Base-by-base conservation (phyloP, 2,329 filamentous ascomycete species). In the Pyrenophora tritici-repentis region DNA sequence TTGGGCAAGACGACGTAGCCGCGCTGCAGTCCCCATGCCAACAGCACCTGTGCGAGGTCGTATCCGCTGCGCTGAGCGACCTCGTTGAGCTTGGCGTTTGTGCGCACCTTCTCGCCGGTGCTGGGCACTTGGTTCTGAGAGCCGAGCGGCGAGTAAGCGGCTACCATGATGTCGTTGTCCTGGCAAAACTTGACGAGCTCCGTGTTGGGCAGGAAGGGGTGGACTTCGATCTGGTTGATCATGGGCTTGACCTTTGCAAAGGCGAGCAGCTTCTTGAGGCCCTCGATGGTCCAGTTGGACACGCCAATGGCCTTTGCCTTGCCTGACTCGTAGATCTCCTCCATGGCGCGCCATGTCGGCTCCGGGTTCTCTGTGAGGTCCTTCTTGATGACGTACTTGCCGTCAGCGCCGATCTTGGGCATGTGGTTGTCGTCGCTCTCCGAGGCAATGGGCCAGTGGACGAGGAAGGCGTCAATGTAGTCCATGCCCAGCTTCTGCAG, bases 21-120 rank as follows among this genome's bases (percentile, higher is more conserved):
- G 75, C 90, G 90, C 76, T 94, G 87, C 73, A 96, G 73, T 58
- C 88, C 89, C 83, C 91, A 96, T 48, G 91, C 83, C 42, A 96
- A 76, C 68, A 96, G 72, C n/a, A 96, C 78, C 78, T 96, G 91
- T 1, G 89, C 88, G 53, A 89, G 85, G 8, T 85, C 84, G 77
- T 89, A 90, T 56, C 80, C 81, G 70, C 94, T 85, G 76, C 90
- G 91, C 66, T 87, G 77, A 1, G 87, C 86, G 44, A 95, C 75
- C 17, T 79, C 80, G 61, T 84, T 83, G 44, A 94, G 77, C 16
- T 81, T 83, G 50, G 82, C 76, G 59, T 95, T 88, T 36, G 86
- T 87, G 39, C 84, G 78, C 13, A 86, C 85, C 63, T 82, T 86
- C 78, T 89, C 86, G 59, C 86, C 86, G 6, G 85, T 87, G 54